Conservation (phyloP, 441 rosid genomes). For the Geranium incanum region DNA sequence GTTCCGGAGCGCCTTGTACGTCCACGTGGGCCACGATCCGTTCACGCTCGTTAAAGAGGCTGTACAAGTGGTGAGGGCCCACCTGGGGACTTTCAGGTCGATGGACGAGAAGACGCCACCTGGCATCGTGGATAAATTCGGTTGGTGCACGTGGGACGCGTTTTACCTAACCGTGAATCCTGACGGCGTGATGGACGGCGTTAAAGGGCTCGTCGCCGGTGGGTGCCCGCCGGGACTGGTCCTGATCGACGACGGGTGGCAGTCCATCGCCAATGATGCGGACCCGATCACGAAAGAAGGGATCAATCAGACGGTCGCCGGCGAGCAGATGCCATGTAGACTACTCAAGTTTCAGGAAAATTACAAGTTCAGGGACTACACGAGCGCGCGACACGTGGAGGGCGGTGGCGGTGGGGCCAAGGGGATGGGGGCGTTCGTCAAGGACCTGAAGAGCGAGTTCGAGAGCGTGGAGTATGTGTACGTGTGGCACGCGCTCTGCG, state of each 20-base stretch:
- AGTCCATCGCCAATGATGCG: constrained; percentile 60
- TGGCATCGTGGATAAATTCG: constrained; percentile 75
- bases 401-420: not conserved
- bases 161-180: constrained; percentile 76
- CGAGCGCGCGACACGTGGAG: constrained; percentile 29
- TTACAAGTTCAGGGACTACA: constrained; percentile 66
- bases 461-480: constrained; percentile 61
- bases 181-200: constrained; percentile 64
- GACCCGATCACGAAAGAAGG: constrained; percentile 72
- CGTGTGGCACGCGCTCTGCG: constrained; percentile 91
- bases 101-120: constrained; percentile 76
- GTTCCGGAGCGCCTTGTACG: constrained; percentile 45
- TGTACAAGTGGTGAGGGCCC: constrained; percentile 49
- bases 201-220: constrained; percentile 60
- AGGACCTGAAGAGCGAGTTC: constrained; percentile 74
- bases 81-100: constrained; percentile 61
- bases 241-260: constrained; percentile 92
- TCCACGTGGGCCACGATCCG: constrained; percentile 67
- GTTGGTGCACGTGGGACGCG: constrained; percentile 98
- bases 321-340: constrained; percentile 28
- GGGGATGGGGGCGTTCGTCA: constrained; percentile 75
- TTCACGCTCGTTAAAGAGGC: constrained; percentile 61
- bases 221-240: constrained; percentile 92
- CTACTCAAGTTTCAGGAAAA: constrained; percentile 62
- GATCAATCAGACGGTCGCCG: constrained; percentile 58